These are phyloP conservation scores for Cadophora luteo-olivacea DNA, from an alignment of 2,329 filamentous ascomycete species.

Conservation along the genomic window DNA sequence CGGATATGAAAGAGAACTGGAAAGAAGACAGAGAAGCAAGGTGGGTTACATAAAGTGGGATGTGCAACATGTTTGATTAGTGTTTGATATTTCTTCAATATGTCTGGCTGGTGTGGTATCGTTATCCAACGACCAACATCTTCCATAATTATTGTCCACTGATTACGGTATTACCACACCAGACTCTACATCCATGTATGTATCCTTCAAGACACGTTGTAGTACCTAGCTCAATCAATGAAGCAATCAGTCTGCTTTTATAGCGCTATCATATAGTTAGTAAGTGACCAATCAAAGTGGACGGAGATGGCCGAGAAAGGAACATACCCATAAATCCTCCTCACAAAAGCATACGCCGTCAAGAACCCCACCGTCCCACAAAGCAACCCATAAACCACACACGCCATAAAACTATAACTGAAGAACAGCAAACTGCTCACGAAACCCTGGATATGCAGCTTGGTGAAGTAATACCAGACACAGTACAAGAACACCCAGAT, in stretches of 20 bases:
- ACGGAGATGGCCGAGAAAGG: neutral
- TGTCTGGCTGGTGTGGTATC: neutral
- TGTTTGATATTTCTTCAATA: neutral
- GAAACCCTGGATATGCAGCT: constrained; percentile 81
- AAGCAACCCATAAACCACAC: constrained; percentile 79
- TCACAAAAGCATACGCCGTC: constrained; percentile 82
- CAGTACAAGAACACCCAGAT: constrained; percentile 86
- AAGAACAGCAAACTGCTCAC: constrained; percentile 85
- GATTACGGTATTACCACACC: constrained; percentile 1
- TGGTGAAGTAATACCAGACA: constrained; percentile 82
- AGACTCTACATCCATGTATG: neutral
- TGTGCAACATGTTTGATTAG: too few relatives aligned
- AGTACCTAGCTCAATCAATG: too few relatives aligned
- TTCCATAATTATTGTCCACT: neutral
- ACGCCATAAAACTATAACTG: constrained; percentile 82
- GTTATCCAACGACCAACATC: neutral
- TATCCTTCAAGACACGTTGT: neutral
- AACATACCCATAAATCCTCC: constrained; percentile 79
- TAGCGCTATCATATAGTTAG: constrained; percentile 27
- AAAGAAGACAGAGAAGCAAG: too few relatives aligned
- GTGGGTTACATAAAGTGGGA: too few relatives aligned
- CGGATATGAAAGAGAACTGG: too few relatives aligned
- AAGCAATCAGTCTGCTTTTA: constrained; percentile 34
- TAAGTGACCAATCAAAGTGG: constrained; percentile 9
- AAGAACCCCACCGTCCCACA: constrained; percentile 87